These are phyloP conservation scores for Remersonia thermophila DNA, from an alignment of 2,329 filamentous ascomycete genomes.

Conservation along the genomic window DNA sequence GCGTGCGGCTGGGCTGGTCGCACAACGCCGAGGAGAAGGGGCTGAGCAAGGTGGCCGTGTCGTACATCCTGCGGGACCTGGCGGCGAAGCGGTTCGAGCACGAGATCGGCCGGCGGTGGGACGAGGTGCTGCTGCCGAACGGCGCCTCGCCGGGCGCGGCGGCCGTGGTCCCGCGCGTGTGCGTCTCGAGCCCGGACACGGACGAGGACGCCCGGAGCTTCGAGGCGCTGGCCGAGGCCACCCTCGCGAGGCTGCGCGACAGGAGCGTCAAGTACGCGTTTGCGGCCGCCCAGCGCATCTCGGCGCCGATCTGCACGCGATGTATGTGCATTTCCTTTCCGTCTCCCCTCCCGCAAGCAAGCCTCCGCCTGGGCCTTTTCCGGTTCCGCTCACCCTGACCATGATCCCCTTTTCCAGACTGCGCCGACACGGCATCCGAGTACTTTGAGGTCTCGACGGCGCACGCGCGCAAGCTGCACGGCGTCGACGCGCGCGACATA, in stretches of 20 bases:
- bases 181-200: constrained; percentile 11
- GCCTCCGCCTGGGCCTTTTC: no score
- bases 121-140: constrained; percentile 8
- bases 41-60: constrained; percentile 14
- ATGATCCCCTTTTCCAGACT: constrained; percentile 7
- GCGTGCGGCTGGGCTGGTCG: constrained; percentile 15
- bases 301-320: constrained; percentile 13
- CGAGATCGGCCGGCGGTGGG: constrained; percentile 14
- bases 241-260: constrained; percentile 11
- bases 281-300: constrained; percentile 16
- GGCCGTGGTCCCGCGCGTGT: constrained; percentile 9
- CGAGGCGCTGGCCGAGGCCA: constrained; percentile 9
- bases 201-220: constrained; percentile 10
- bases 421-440: constrained; percentile 12
- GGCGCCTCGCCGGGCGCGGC: no score
- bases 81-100: constrained; percentile 14
- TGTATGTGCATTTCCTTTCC: constrained; percentile 7
- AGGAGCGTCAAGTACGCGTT: constrained; percentile 12
- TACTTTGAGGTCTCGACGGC: constrained; percentile 17
- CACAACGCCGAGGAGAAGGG: constrained; percentile 10
- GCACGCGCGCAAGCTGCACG: constrained; percentile 16
- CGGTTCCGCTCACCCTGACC: constrained; percentile 4
- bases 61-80: constrained; percentile 15
- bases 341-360: not conserved
- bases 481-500: constrained; percentile 16